phyloP scores from a whole-genome alignment of 1,284 basidiomycete species.

The Sporisorium exsertum region DNA sequence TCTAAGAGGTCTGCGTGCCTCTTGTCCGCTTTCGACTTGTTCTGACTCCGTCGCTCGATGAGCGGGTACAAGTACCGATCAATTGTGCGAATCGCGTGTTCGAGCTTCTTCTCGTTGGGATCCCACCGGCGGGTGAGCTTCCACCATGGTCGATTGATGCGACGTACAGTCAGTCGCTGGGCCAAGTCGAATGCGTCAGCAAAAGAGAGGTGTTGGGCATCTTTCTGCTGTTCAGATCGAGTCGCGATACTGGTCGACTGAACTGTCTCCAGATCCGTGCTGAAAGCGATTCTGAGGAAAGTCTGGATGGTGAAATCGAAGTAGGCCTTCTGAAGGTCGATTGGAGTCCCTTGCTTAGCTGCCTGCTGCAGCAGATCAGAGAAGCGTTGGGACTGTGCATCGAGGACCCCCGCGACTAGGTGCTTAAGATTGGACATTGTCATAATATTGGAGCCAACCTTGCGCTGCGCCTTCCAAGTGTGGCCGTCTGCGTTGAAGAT shows the following conservation, averaged over 20 bases:
- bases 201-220: slow-evolving; percentile 8
- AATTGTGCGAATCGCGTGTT: background rate
- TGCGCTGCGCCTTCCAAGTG: slow-evolving; percentile 23
- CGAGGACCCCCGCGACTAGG: slow-evolving; percentile 13
- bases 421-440: slow-evolving; percentile 18
- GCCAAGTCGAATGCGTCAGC: slow-evolving; percentile 26
- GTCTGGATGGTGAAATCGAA: slow-evolving; percentile 29
- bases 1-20: slow-evolving; percentile 34
- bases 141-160: slow-evolving; percentile 28
- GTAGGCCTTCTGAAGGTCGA: slow-evolving; percentile 24
- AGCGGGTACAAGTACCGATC: slow-evolving; percentile 10
- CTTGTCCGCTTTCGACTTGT: background rate
- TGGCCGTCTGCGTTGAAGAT: slow-evolving; percentile 31
- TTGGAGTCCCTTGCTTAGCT: slow-evolving; percentile 1
- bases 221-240: slow-evolving; percentile 4
- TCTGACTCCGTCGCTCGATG: slow-evolving; percentile 19
- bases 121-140: slow-evolving; percentile 15
- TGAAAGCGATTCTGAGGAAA: slow-evolving; percentile 34
- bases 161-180: slow-evolving; percentile 16
- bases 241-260: too few species aligned
- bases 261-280: too few species aligned
- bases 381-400: slow-evolving; percentile 9
- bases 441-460: slow-evolving; percentile 24
- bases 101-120: slow-evolving; percentile 10
- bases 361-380: slow-evolving; percentile 1